A percentile compares a stretch with the other conserved stretches of the same genome.
These are phyloP conservation scores for Suhomyces sp. DNA, from an alignment of 805 yeast species.

Conservation along the genomic window DNA sequence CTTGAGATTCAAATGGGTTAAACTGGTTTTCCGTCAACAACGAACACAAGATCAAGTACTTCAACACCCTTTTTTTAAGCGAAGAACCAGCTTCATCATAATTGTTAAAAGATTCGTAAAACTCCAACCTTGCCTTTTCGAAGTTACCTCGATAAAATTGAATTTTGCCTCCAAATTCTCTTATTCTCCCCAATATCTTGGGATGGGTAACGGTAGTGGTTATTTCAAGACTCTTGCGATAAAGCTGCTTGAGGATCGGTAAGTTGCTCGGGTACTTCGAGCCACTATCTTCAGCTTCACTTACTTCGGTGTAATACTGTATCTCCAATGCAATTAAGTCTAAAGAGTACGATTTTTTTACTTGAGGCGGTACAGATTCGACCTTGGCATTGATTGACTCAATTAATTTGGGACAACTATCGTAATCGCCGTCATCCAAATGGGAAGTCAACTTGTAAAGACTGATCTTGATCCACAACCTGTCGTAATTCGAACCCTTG, in stretches of 20 bases:
- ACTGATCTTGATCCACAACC: constrained; percentile 43
- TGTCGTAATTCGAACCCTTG: constrained; percentile 11
- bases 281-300: neutral
- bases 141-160: constrained; percentile 59
- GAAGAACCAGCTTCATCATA: constrained; percentile 45
- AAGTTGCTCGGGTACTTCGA: constrained; percentile 23
- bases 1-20: constrained; percentile 72
- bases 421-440: constrained; percentile 27
- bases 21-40: constrained; percentile 62
- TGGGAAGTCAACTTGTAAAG: constrained; percentile 43
- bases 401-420: constrained; percentile 34
- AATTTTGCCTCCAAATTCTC: constrained; percentile 73
- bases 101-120: constrained; percentile 45
- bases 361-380: constrained; percentile 40
- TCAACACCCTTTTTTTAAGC: constrained; percentile 53
- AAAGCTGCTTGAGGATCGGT: constrained; percentile 44
- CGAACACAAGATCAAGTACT: constrained; percentile 59
- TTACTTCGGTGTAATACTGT: constrained; percentile 40
- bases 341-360: constrained; percentile 46
- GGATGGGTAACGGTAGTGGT: constrained; percentile 75
- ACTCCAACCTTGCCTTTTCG: constrained; percentile 61
- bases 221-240: constrained; percentile 41
- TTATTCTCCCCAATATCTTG: constrained; percentile 65
- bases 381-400: constrained; percentile 36
- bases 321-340: constrained; percentile 71